These are phyloP conservation scores for Metschnikowia anglica DNA, from an alignment of 805 yeast species.

Conservation along the genomic window DNA sequence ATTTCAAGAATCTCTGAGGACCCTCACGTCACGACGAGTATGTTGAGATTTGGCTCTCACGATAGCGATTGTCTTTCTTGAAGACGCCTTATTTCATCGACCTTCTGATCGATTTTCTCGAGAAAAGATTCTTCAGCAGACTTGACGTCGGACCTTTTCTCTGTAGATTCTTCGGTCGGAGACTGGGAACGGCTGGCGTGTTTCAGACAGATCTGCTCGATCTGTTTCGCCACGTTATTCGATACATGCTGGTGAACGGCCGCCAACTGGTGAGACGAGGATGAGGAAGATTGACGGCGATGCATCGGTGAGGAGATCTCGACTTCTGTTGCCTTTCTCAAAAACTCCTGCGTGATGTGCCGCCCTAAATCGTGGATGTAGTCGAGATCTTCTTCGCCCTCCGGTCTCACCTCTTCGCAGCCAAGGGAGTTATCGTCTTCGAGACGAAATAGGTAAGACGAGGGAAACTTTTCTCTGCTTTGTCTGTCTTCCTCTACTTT, in stretches of 20 bases:
- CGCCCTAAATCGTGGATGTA: conserved; percentile 35
- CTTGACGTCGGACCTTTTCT: conserved; percentile 16
- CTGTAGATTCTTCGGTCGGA: conserved; percentile 3
- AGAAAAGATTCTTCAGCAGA: conserved; percentile 27
- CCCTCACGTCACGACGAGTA: too few relatives aligned
- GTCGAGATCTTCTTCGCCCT: conserved; percentile 10
- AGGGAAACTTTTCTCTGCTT: too few relatives aligned
- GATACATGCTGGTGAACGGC: conserved; percentile 32
- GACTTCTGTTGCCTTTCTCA: conserved; percentile 34
- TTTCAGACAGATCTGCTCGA: conserved; percentile 19
- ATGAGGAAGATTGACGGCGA: conserved; percentile 2
- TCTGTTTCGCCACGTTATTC: conserved; percentile 32
- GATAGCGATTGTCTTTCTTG: conserved; percentile 11
- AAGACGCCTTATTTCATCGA: conserved; percentile 19
- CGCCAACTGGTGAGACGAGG: conserved; percentile 17
- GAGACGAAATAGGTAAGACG: neutral
- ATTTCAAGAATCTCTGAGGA: too few relatives aligned
- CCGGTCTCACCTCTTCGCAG: neutral
- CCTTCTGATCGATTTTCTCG: conserved; percentile 30
- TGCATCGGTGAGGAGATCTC: conserved; percentile 17
- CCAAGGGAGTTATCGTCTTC: neutral
- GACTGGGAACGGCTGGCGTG: conserved; percentile 10
- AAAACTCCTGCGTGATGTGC: conserved; percentile 33
- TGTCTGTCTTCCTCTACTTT: too few relatives aligned
- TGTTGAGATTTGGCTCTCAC: neutral